A percentile compares a stretch with the other conserved stretches of the same genome.
phyloP scores from a whole-genome alignment of 164 flowering plant species.

The Euptelea pleiosperma region DNA sequence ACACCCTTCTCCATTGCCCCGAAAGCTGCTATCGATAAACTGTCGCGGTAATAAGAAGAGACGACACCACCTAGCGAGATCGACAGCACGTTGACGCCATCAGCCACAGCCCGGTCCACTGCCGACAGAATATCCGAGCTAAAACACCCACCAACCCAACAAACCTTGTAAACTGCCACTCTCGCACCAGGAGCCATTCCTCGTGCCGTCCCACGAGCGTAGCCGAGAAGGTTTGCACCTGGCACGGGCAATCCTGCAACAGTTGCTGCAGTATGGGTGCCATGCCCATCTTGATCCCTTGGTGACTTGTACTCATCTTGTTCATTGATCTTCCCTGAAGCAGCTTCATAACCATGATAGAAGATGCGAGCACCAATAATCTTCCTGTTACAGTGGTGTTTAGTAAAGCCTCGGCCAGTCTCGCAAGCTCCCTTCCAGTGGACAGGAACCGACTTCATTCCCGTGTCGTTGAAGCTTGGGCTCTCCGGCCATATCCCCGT shows the following conservation, averaged over 20 bases:
- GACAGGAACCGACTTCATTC: conserved; percentile 47
- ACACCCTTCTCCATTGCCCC: conserved; percentile 93
- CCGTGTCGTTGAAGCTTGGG: conserved; percentile 67
- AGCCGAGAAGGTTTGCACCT: conserved; percentile 72
- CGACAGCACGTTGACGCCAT: conserved; percentile 76
- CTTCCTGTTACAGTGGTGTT: conserved; percentile 57
- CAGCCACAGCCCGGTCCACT: conserved; percentile 77
- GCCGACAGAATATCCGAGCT: conserved; percentile 85
- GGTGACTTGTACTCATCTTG: conserved; percentile 67
- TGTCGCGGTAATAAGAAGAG: conserved; percentile 56
- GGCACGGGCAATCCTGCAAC: conserved; percentile 69
- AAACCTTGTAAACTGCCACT: conserved; percentile 78
- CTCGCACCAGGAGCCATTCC: conserved; percentile 84
- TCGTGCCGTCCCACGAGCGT: conserved; percentile 71
- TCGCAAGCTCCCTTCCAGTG: conserved; percentile 78
- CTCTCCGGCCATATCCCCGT: conserved; percentile 94
- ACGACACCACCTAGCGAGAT: conserved; percentile 81
- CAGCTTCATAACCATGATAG: conserved; percentile 70
- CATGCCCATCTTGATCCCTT: conserved; percentile 90
- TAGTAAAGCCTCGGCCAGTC: conserved; percentile 37
- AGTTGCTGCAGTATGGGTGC: conserved; percentile 88
- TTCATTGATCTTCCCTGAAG: conserved; percentile 56
- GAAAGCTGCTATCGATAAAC: conserved; percentile 63
- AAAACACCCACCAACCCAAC: conserved; percentile 83
- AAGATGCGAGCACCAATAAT: conserved; percentile 77